Percentiles rank a stretch among this genome's conserved stretches.
phyloP scores from a whole-genome alignment of 306 rosid species.

The Ormosia semicastrata region DNA sequence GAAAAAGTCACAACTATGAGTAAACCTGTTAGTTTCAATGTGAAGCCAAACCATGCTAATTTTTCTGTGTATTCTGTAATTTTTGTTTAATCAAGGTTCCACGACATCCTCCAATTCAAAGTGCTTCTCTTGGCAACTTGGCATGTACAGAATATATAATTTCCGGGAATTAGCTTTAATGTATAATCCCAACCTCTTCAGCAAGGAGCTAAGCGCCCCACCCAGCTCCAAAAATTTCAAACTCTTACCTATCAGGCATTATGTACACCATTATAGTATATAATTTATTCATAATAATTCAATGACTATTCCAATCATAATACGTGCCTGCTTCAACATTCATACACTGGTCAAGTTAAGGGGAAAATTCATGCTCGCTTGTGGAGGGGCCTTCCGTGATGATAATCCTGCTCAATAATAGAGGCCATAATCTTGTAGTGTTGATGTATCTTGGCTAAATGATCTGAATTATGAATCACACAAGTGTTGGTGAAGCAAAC shows the following conservation, averaged over 20 bases:
- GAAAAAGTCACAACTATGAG: neutral
- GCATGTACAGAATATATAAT: neutral
- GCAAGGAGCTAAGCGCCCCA: neutral
- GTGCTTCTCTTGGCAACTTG: too few relatives aligned
- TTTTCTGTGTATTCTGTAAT: neutral
- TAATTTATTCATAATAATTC: neutral
- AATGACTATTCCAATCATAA: conserved; percentile 9
- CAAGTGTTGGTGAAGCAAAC: neutral
- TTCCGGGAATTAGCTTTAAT: neutral
- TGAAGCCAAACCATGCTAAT: neutral
- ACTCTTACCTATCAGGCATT: neutral
- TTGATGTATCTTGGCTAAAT: conserved; percentile 26
- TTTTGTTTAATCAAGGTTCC: neutral
- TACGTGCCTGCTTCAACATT: neutral
- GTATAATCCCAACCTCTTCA: neutral
- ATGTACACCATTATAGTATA: neutral
- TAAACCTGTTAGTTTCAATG: neutral
- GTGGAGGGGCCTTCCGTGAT: neutral
- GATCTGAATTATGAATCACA: conserved; percentile 20
- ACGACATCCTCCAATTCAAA: neutral
- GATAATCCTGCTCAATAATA: conserved; percentile 3
- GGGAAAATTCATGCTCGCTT: neutral
- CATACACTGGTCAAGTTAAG: neutral
- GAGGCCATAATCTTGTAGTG: conserved; percentile 7
- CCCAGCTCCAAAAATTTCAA: conserved; percentile 1